A percentile compares a stretch with the other conserved stretches of the same genome.
These are phyloP conservation scores for Phytophthora kernoviae DNA, from an alignment of 352 stramenopile species.

Conservation along the genomic window DNA sequence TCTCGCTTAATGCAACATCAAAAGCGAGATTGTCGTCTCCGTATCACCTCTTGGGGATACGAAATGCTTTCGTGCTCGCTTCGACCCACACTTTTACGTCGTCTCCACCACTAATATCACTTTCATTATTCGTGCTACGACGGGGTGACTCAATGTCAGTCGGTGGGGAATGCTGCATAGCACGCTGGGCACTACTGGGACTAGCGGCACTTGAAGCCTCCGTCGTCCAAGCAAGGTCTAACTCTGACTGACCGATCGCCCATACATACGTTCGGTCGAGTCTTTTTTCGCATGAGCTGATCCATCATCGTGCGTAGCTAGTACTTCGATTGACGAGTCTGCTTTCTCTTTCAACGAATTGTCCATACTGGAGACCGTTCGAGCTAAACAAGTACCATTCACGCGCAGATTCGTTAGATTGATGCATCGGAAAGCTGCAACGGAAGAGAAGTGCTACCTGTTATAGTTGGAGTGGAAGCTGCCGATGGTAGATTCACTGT, in stretches of 20 bases:
- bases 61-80: slow-evolving; percentile 19
- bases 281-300: slow-evolving; percentile 12
- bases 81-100: slow-evolving; percentile 11
- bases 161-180: slow-evolving; percentile 9
- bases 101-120: slow-evolving; percentile 9
- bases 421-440: neutral
- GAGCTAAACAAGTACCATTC: slow-evolving; percentile 21
- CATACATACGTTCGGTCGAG: slow-evolving; percentile 20
- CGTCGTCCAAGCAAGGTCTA: slow-evolving; percentile 21
- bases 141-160: slow-evolving; percentile 18
- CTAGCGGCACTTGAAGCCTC: slow-evolving; percentile 19
- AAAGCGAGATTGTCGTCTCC: slow-evolving; percentile 34
- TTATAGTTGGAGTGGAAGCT: slow-evolving; percentile 6
- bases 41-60: slow-evolving; percentile 34
- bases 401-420: slow-evolving; percentile 11
- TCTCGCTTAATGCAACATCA: slow-evolving; percentile 29
- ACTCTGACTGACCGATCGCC: slow-evolving; percentile 22
- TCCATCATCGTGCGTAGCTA: slow-evolving; percentile 14
- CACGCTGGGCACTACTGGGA: neutral
- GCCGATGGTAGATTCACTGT: slow-evolving; percentile 11
- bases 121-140: slow-evolving; percentile 26
- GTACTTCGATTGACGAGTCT: slow-evolving; percentile 10
- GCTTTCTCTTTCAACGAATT: slow-evolving; percentile 12
- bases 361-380: slow-evolving; percentile 18
- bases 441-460: slow-evolving; percentile 10